These are phyloP conservation scores for Biscutella laevigata DNA, from an alignment of 441 rosid genomes.

Conservation along the genomic window DNA sequence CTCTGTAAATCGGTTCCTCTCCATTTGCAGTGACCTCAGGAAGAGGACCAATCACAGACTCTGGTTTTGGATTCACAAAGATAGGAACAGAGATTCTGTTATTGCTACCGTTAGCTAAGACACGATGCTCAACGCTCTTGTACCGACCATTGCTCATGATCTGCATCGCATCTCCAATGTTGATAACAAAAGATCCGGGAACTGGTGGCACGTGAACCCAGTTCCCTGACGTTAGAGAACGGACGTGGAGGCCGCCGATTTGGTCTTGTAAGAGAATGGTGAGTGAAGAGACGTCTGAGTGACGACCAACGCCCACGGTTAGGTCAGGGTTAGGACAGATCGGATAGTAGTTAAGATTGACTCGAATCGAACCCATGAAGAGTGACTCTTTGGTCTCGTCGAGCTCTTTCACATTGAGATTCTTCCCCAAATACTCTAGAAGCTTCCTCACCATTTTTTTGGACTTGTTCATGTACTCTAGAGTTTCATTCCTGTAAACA, in stretches of 20 bases:
- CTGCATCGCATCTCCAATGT: conserved; percentile 39
- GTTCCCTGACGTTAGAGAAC: conserved; percentile 36
- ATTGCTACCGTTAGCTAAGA: conserved; percentile 24
- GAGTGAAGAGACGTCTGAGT: conserved; percentile 42
- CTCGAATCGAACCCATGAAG: conserved; percentile 29
- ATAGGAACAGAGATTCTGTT: conserved; percentile 39
- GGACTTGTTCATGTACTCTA: conserved; percentile 36
- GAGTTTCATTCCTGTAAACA: conserved; percentile 36
- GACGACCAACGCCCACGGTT: conserved; percentile 41
- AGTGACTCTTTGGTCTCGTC: conserved; percentile 26
- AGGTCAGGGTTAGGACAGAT: conserved; percentile 44
- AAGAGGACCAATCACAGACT: conserved; percentile 33
- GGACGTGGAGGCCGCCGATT: conserved; percentile 41
- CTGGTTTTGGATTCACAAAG: conserved; percentile 30
- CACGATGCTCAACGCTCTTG: conserved; percentile 44
- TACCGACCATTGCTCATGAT: conserved; percentile 44
- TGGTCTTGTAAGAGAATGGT: conserved; percentile 48
- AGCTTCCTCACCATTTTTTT: conserved; percentile 32
- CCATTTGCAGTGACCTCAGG: conserved; percentile 27
- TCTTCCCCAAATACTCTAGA: conserved; percentile 30
- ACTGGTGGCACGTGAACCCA: conserved; percentile 42
- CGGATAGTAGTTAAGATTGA: conserved; percentile 36
- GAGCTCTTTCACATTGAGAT: conserved; percentile 32
- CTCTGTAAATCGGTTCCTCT: conserved; percentile 31
- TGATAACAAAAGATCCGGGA: conserved; percentile 37